A percentile compares a stretch with the other conserved stretches of the same genome.
Conservation (phyloP, 1,139 yeast species). For the Debaryomycetaceae sp. region DNA sequence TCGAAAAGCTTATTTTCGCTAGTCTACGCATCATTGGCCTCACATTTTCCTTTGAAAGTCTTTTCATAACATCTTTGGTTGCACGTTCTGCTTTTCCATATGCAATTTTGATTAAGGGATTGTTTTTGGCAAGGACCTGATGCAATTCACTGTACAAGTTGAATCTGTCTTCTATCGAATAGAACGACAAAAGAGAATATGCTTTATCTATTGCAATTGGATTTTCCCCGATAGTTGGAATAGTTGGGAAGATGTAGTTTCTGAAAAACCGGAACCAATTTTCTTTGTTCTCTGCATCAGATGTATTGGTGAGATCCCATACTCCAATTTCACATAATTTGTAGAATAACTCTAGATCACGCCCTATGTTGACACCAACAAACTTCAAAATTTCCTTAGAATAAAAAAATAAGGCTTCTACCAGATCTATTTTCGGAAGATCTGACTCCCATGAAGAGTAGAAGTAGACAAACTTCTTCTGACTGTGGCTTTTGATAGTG, state of each 20-base stretch:
- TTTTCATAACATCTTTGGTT: slow-evolving; percentile 75
- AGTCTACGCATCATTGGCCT: slow-evolving; percentile 73
- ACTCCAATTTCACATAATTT: slow-evolving; percentile 62
- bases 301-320: slow-evolving; percentile 26
- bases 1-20: slow-evolving; percentile 72
- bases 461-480: slow-evolving; percentile 43
- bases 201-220: slow-evolving; percentile 63
- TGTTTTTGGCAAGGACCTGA: slow-evolving; percentile 53
- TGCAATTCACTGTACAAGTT: slow-evolving; percentile 81
- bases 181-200: slow-evolving; percentile 51
- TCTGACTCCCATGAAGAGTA: slow-evolving; percentile 48
- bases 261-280: slow-evolving; percentile 66
- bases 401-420: slow-evolving; percentile 43
- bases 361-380: slow-evolving; percentile 56
- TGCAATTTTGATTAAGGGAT: slow-evolving; percentile 58
- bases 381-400: slow-evolving; percentile 53
- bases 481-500: slow-evolving; percentile 22
- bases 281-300: slow-evolving; percentile 22
- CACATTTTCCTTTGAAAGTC: slow-evolving; percentile 85
- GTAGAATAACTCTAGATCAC: slow-evolving; percentile 46
- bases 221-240: slow-evolving; percentile 59
- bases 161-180: slow-evolving; percentile 64
- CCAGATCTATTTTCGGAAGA: slow-evolving; percentile 34
- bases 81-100: slow-evolving; percentile 73
- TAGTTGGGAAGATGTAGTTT: slow-evolving; percentile 64